phyloP scores from a whole-genome alignment of 352 stramenopile genomes.

The Pythium pectinolyticum region DNA sequence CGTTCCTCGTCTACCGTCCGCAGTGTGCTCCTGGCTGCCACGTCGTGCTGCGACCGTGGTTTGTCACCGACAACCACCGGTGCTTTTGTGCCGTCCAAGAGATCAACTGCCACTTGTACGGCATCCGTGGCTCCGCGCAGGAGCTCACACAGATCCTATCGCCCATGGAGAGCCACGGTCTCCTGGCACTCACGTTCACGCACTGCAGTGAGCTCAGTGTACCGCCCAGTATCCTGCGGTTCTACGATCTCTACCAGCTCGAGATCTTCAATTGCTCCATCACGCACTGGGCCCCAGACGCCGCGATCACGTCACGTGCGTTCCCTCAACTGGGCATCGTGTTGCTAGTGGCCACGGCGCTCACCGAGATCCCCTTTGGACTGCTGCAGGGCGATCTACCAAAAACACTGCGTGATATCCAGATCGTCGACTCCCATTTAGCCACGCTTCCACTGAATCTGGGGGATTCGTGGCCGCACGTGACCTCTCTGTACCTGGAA shows the following conservation, averaged over 20 bases:
- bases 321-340: constrained; percentile 2
- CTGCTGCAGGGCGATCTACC: not conserved
- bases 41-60: constrained; percentile 8
- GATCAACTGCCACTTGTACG: constrained; percentile 9
- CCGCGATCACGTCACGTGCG: not conserved
- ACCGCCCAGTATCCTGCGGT: not conserved
- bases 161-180: not conserved
- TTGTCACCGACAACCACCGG: not conserved
- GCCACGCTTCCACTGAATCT: not conserved
- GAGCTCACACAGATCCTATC: not conserved
- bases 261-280: constrained; percentile 5
- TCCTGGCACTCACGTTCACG: constrained; percentile 2
- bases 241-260: constrained; percentile 2
- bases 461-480: constrained; percentile 2
- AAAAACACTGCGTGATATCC: not conserved
- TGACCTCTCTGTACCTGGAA: constrained; percentile 9
- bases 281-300: not conserved
- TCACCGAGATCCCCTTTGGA: not conserved
- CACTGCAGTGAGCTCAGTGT: not conserved
- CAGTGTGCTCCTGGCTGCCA: constrained; percentile 4
- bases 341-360: not conserved
- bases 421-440: constrained; percentile 4
- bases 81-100: constrained; percentile 11
- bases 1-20: not conserved
- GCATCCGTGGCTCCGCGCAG: not conserved